Percentiles rank a stretch among this genome's conserved stretches.
These are phyloP conservation scores for Psilocybe cyanescens DNA, from an alignment of 768 basidiomycete species.

Conservation along the genomic window DNA sequence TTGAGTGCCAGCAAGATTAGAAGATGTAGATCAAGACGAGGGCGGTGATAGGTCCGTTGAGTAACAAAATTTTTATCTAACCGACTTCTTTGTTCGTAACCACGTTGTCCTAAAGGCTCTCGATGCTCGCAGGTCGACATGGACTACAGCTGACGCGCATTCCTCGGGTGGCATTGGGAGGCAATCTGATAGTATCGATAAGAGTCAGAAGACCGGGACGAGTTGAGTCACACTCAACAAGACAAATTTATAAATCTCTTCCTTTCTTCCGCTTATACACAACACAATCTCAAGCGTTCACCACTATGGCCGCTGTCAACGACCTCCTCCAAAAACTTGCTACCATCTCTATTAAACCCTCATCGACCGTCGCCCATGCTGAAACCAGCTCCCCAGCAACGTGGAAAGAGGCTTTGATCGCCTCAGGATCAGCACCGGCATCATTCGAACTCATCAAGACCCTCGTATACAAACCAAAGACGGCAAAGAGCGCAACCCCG, in stretches of 20 bases:
- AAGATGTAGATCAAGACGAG: slow-evolving; percentile 8
- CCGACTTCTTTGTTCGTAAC: slow-evolving; percentile 14
- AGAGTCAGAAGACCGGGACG: slow-evolving; percentile 40
- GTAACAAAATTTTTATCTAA: slow-evolving; percentile 11
- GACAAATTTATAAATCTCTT: slow-evolving; percentile 19
- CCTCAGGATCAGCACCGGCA: slow-evolving; percentile 51
- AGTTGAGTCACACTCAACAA: slow-evolving; percentile 39
- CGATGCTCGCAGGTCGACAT: slow-evolving; percentile 36
- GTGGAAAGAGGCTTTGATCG: slow-evolving; percentile 77
- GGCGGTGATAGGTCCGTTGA: slow-evolving; percentile 13
- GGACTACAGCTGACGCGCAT: slow-evolving; percentile 27
- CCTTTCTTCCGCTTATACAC: slow-evolving; percentile 21
- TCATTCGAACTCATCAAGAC: slow-evolving; percentile 82
- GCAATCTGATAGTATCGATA: slow-evolving; percentile 41
- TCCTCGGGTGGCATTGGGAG: slow-evolving; percentile 20
- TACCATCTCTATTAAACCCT: slow-evolving; percentile 57
- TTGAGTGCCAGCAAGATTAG: neutral
- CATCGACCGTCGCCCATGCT: slow-evolving; percentile 56
- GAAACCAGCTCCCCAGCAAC: slow-evolving; percentile 69
- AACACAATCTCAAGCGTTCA: slow-evolving; percentile 9
- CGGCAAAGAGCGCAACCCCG: slow-evolving; percentile 84
- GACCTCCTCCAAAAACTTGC: slow-evolving; percentile 47
- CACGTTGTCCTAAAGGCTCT: slow-evolving; percentile 10
- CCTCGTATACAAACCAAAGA: slow-evolving; percentile 95
- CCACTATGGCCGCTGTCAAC: slow-evolving; percentile 37